Evolutionary conservation across 345 rosid species (phyloP).

Genomic region (Trapa incisa): DNA sequence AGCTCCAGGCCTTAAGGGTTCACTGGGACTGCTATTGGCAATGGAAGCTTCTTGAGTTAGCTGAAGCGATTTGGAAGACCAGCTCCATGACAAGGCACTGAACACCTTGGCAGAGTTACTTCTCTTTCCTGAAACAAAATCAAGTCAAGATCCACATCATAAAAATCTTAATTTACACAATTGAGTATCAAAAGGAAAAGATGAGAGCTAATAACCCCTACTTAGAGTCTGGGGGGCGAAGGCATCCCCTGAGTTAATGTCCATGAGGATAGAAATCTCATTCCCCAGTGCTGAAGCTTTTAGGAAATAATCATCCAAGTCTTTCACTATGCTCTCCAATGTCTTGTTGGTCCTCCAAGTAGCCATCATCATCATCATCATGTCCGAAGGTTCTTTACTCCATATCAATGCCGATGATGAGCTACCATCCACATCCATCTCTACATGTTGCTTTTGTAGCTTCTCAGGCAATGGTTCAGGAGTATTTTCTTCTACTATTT

Average conservation of each 20-base stretch:
- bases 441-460: constrained; percentile 19
- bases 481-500: constrained; percentile 16
- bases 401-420: constrained; percentile 44
- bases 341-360: constrained; percentile 43
- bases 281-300: constrained; percentile 66
- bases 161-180: background rate
- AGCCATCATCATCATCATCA: constrained; percentile 23
- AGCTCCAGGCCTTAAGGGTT: constrained; percentile 82
- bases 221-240: constrained; percentile 40
- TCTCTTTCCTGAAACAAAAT: constrained; percentile 43
- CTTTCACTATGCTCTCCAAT: constrained; percentile 55
- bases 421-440: constrained; percentile 29
- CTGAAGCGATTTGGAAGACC: constrained; percentile 81
- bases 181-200: background rate
- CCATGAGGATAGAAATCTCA: constrained; percentile 63
- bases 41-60: constrained; percentile 26
- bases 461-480: constrained; percentile 21
- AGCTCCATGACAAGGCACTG: constrained; percentile 79
- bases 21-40: constrained; percentile 22
- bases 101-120: constrained; percentile 80
- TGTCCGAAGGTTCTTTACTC: constrained; percentile 30
- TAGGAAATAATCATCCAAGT: constrained; percentile 82
- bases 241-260: constrained; percentile 37
- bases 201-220: constrained; percentile 34
- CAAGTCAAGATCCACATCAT: background rate